A percentile compares a stretch with the other conserved stretches of the same genome.
Evolutionary conservation across 495 filamentous ascomycete species (phyloP).

Genomic region (Penicillium bovifimosum): DNA sequence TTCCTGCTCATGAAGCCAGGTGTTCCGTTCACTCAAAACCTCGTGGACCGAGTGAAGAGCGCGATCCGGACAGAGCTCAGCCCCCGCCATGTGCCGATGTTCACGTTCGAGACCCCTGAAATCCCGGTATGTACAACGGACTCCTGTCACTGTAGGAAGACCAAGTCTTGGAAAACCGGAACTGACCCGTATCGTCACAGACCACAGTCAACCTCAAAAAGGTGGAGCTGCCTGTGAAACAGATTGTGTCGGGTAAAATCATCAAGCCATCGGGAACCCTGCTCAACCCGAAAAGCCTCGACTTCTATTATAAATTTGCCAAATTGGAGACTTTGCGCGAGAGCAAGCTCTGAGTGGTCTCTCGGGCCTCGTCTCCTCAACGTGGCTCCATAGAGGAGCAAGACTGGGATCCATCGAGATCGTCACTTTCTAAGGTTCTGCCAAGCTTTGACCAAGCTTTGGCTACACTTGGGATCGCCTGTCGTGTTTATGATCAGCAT

Average conservation of each 20-base stretch:
- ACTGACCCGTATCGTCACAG: conserved; percentile 31
- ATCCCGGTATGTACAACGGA: conserved; percentile 61
- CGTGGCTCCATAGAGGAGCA: conserved; percentile 10
- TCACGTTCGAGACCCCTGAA: conserved; percentile 71
- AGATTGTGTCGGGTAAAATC: conserved; percentile 69
- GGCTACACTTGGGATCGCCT: not conserved
- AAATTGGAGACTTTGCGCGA: conserved; percentile 60
- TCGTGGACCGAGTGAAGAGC: conserved; percentile 56
- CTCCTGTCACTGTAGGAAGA: not conserved
- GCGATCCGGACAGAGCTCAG: conserved; percentile 60
- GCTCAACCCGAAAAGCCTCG: conserved; percentile 65
- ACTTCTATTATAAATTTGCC: conserved; percentile 77
- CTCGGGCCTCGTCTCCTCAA: conserved; percentile 1
- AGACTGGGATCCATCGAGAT: conserved; percentile 8
- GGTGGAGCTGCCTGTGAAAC: conserved; percentile 79
- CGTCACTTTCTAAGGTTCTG: conserved; percentile 1
- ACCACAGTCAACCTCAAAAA: conserved; percentile 82
- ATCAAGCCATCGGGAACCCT: conserved; percentile 74
- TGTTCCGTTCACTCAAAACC: conserved; percentile 42
- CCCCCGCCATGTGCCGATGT: conserved; percentile 70
- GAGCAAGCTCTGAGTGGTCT: conserved; percentile 20
- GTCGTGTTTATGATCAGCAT: too few relatives aligned
- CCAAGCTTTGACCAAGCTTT: conserved; percentile 30
- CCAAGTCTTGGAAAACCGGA: not conserved
- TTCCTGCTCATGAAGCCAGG: conserved; percentile 58